Percentiles rank a stretch among this genome's conserved stretches.
Evolutionary conservation across 345 rosid species (phyloP).

Genomic region (Arabis alpina): DNA sequence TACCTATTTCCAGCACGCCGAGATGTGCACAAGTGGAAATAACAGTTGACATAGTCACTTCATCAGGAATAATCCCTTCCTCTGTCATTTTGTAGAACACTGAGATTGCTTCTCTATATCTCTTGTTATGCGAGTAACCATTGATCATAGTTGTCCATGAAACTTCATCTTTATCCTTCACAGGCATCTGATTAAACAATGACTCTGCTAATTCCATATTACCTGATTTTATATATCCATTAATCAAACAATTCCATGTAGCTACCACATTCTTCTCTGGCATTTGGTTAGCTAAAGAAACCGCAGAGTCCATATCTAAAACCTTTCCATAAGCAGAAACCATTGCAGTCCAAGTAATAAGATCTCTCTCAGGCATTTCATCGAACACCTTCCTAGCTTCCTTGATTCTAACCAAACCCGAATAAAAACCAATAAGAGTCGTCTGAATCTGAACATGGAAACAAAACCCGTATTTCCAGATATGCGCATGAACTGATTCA

Average conservation of each 20-base stretch:
- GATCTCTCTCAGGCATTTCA: slow-evolving; percentile 76
- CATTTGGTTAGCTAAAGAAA: slow-evolving; percentile 59
- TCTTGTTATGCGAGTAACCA: slow-evolving; percentile 65
- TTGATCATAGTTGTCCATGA: slow-evolving; percentile 85
- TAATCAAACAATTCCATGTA: slow-evolving; percentile 74
- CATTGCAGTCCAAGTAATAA: slow-evolving; percentile 62
- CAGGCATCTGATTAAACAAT: slow-evolving; percentile 62
- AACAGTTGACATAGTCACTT: slow-evolving; percentile 68
- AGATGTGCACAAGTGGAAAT: slow-evolving; percentile 88
- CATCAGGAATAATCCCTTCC: slow-evolving; percentile 60
- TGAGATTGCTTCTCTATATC: slow-evolving; percentile 60
- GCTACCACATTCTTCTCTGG: slow-evolving; percentile 59
- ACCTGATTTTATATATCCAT: slow-evolving; percentile 62
- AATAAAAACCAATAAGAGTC: slow-evolving; percentile 65
- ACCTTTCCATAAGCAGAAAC: slow-evolving; percentile 47
- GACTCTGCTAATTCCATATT: slow-evolving; percentile 56
- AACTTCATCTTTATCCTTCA: slow-evolving; percentile 53
- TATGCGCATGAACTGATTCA: slow-evolving; percentile 60
- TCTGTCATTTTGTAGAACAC: slow-evolving; percentile 61
- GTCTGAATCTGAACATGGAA: slow-evolving; percentile 72
- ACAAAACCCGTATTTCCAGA: slow-evolving; percentile 64
- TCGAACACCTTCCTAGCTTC: slow-evolving; percentile 68
- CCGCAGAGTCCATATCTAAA: slow-evolving; percentile 55
- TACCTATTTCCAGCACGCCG: slow-evolving; percentile 68
- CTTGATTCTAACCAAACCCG: slow-evolving; percentile 41